phyloP scores from a whole-genome alignment of 345 rosid genomes.

The Kernera saxatilis region DNA sequence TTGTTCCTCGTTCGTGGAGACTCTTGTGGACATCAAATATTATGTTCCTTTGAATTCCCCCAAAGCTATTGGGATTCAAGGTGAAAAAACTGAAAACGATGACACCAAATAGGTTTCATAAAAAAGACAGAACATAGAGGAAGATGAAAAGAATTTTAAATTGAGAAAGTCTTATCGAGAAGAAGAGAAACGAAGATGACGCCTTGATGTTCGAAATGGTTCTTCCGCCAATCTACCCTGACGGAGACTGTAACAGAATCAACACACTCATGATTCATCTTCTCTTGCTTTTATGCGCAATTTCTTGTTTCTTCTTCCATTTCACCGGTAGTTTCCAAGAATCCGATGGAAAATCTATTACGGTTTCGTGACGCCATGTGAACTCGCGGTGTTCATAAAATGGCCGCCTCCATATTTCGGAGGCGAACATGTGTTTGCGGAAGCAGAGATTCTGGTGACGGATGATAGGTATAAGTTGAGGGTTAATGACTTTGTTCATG shows the following conservation, averaged over 20 bases:
- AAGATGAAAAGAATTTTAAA: too few relatives aligned
- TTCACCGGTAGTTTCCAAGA: conserved; percentile 67
- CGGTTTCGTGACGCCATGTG: conserved; percentile 61
- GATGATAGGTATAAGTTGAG: conserved; percentile 58
- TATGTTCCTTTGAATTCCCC: too few relatives aligned
- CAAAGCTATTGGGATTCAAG: too few relatives aligned
- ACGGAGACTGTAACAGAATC: conserved; percentile 54
- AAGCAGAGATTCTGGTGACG: conserved; percentile 38
- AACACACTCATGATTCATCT: conserved; percentile 50
- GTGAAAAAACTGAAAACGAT: too few relatives aligned
- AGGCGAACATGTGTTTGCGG: conserved; percentile 45
- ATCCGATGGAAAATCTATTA: conserved; percentile 60
- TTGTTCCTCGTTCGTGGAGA: too few relatives aligned
- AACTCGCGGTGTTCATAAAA: conserved; percentile 54
- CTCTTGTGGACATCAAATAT: too few relatives aligned
- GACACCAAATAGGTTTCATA: too few relatives aligned
- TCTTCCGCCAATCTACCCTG: conserved; percentile 52
- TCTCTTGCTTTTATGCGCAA: conserved; percentile 48
- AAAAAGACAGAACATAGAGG: too few relatives aligned
- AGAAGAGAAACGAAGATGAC: too few relatives aligned
- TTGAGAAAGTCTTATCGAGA: too few relatives aligned
- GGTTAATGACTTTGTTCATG: conserved; percentile 61
- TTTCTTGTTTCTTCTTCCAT: conserved; percentile 73
- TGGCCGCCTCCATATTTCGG: conserved; percentile 20
- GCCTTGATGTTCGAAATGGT: conserved; percentile 76